Conservation (phyloP, 2,329 filamentous ascomycete genomes). For the Knufia petricola region DNA sequence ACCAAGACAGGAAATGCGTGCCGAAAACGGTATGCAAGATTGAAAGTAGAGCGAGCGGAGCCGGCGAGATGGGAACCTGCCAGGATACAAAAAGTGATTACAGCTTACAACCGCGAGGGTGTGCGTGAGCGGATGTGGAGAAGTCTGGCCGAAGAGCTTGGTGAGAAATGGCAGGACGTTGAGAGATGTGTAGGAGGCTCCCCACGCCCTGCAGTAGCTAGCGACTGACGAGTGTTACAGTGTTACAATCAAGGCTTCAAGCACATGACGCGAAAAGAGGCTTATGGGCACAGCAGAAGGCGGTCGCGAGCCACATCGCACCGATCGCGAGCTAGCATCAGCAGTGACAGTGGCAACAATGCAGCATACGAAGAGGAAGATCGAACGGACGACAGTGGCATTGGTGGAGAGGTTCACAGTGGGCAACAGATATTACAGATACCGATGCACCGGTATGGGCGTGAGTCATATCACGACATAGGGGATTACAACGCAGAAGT, state of each 20-base stretch:
- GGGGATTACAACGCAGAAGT: neutral
- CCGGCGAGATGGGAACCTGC: conserved; percentile 65
- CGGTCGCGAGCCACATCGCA: conserved; percentile 17
- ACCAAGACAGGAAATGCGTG: conserved; percentile 72
- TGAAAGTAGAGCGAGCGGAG: conserved; percentile 62
- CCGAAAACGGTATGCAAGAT: conserved; percentile 75
- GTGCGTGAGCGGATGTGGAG: conserved; percentile 76
- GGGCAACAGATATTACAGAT: conserved; percentile 2
- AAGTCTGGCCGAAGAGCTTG: conserved; percentile 53
- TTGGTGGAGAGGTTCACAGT: conserved; percentile 10
- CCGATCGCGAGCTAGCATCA: conserved; percentile 8
- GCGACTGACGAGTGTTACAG: conserved; percentile 34
- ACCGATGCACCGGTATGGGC: neutral
- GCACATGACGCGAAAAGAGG: conserved; percentile 44
- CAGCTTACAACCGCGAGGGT: conserved; percentile 58
- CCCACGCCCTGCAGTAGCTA: neutral
- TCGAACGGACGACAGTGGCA: conserved; percentile 23
- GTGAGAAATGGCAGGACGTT: conserved; percentile 55
- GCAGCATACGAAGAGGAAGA: conserved; percentile 11
- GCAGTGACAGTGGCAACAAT: neutral
- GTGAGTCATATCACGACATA: conserved; percentile 1
- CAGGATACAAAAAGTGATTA: conserved; percentile 64
- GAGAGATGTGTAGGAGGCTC: conserved; percentile 63
- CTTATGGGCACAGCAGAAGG: conserved; percentile 12
- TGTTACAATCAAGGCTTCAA: conserved; percentile 78